phyloP scores from a whole-genome alignment of 2,329 filamentous ascomycete genomes.

The Aspergillus ustus region DNA sequence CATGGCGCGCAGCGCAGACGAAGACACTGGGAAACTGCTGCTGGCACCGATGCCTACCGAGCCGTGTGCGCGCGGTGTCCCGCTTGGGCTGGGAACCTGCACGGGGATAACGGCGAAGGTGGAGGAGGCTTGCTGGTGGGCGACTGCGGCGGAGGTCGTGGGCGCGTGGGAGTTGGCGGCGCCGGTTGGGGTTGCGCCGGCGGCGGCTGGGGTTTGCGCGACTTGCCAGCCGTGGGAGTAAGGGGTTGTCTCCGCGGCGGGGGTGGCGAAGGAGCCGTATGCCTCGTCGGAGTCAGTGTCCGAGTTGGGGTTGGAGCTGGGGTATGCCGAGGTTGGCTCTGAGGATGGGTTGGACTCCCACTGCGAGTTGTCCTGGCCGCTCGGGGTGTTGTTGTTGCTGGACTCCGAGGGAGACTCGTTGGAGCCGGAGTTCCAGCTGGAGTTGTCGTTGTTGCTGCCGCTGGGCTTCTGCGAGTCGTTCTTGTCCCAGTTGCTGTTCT shows the following conservation, averaged over 20 bases:
- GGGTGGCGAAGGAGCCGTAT: not conserved
- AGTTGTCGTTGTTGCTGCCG: too few species aligned
- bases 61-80: conserved; percentile 17
- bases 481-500: not conserved
- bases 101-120: conserved; percentile 35
- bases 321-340: too few species aligned
- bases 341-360: too few species aligned
- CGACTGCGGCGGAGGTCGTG: conserved; percentile 14
- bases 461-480: not conserved
- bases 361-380: too few species aligned
- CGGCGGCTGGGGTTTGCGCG: not conserved
- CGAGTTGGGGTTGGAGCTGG: not conserved
- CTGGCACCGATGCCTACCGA: conserved; percentile 30
- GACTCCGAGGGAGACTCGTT: too few species aligned
- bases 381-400: too few species aligned
- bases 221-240: not conserved
- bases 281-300: too few species aligned
- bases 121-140: conserved; percentile 21
- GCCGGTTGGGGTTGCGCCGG: not conserved
- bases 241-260: too few species aligned
- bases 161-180: conserved; percentile 3
- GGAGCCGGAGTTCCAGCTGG: too few species aligned
- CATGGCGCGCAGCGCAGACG: conserved; percentile 37
- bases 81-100: conserved; percentile 28
- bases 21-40: conserved; percentile 9